Evolutionary conservation across 305 asterid species (phyloP).

Genomic region (Andrographis paniculata): DNA sequence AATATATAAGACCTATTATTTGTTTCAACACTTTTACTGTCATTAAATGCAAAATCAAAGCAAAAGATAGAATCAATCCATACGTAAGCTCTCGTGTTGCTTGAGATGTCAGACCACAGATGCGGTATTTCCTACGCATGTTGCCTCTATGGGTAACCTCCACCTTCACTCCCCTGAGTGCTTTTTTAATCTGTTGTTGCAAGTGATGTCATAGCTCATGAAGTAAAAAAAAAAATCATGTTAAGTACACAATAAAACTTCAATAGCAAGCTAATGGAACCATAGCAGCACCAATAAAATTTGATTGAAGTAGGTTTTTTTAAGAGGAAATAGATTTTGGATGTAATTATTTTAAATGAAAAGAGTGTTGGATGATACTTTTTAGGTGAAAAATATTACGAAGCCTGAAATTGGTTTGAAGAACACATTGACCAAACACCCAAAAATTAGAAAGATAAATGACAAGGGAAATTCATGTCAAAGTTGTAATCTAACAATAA

Average conservation of each 20-base stretch:
- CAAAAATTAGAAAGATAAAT: no score
- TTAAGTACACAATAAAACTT: not conserved
- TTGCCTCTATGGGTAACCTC: constrained; percentile 93
- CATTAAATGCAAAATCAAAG: not conserved
- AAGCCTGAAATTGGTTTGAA: no score
- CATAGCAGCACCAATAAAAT: no score
- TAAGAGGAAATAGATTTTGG: no score
- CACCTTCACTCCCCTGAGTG: constrained; percentile 84
- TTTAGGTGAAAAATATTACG: no score
- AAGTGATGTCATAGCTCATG: not conserved
- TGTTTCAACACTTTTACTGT: not conserved
- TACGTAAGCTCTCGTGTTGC: constrained; percentile 83
- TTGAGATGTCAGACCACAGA: constrained; percentile 76
- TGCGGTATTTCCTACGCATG: constrained; percentile 80
- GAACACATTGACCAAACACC: no score
- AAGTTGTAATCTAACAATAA: no score
- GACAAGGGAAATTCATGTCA: no score
- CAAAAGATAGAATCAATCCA: constrained; percentile 5
- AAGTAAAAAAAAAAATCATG: not conserved
- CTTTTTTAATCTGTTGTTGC: constrained; percentile 59
- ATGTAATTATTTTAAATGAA: no score
- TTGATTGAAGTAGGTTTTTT: no score
- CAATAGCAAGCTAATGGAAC: not conserved
- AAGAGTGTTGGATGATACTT: no score
- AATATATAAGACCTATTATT: not conserved